Percentiles rank a stretch among this genome's conserved stretches.
Conservation (phyloP, 495 filamentous ascomycete species). For the Aspergillus saccharolyticus region DNA sequence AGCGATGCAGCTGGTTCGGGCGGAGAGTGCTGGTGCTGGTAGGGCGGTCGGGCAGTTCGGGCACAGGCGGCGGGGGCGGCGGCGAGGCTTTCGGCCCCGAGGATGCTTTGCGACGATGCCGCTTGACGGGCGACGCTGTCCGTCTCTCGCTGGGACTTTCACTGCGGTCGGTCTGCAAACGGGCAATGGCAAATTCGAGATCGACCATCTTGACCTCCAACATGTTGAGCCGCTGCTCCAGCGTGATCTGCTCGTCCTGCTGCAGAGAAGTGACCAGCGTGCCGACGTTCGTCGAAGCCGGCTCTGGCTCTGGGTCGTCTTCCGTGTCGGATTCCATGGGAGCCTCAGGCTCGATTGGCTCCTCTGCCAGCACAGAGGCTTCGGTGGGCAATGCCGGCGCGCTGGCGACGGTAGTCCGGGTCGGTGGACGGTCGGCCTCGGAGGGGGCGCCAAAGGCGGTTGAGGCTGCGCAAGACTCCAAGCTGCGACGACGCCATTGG, state of each 20-base stretch:
- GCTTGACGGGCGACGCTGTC: constrained; percentile 11
- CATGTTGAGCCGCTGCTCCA: constrained; percentile 49
- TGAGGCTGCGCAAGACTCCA: constrained; percentile 19
- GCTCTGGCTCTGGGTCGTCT: constrained; percentile 27
- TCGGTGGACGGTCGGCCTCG: constrained; percentile 27
- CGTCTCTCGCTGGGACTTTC: constrained; percentile 19
- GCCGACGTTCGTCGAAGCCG: constrained; percentile 23
- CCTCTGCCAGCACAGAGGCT: constrained; percentile 18
- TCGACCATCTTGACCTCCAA: constrained; percentile 53
- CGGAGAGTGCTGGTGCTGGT: constrained; percentile 40
- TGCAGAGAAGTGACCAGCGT: constrained; percentile 41
- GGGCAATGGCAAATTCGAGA: constrained; percentile 50
- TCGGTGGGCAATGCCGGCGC: constrained; percentile 21
- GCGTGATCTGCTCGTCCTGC: constrained; percentile 40
- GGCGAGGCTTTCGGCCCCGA: background rate
- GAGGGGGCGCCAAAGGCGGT: constrained; percentile 18
- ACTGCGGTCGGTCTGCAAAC: constrained; percentile 40
- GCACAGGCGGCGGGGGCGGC: too few species aligned
- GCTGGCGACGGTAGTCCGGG: constrained; percentile 31
- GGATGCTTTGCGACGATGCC: constrained; percentile 24
- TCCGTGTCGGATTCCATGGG: constrained; percentile 18
- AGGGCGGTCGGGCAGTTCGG: constrained; percentile 27
- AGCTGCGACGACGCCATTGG: constrained; percentile 24
- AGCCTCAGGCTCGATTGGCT: background rate
- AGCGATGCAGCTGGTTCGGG: constrained; percentile 24